These are phyloP conservation scores for Entomortierella lignicola DNA, from an alignment of 192 early-diverging fungal genomes.

Conservation along the genomic window DNA sequence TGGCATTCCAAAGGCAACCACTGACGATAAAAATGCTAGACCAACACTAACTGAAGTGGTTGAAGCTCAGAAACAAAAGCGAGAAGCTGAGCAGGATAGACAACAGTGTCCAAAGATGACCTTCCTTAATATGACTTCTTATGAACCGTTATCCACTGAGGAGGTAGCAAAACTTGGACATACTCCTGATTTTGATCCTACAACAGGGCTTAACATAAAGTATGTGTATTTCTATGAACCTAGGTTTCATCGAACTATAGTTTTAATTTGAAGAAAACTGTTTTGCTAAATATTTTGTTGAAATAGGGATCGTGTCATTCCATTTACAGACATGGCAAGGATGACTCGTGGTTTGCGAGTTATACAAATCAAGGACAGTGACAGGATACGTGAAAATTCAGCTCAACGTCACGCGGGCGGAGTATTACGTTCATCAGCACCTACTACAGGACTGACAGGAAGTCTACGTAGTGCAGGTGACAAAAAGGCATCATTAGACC, in stretches of 20 bases:
- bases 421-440: background rate
- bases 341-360: constrained; percentile 16
- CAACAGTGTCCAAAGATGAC: constrained; percentile 2
- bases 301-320: constrained; percentile 15
- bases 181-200: constrained; percentile 11
- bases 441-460: background rate
- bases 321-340: constrained; percentile 10
- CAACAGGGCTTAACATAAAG: constrained; percentile 29
- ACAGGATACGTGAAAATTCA: constrained; percentile 12
- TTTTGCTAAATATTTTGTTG: background rate
- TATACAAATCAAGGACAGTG: constrained; percentile 35
- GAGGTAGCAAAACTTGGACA: constrained; percentile 2
- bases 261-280: no score
- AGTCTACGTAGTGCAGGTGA: background rate
- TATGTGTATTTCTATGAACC: background rate
- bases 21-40: background rate
- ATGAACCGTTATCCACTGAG: background rate
- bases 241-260: no score
- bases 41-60: constrained; percentile 7
- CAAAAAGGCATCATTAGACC: background rate
- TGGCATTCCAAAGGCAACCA: no score
- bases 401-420: background rate
- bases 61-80: constrained; percentile 11
- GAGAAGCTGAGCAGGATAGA: background rate
- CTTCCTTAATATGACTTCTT: constrained; percentile 6